Conservation (phyloP, 2,329 filamentous ascomycete genomes). For the Acephala macrosclerotiorum region DNA sequence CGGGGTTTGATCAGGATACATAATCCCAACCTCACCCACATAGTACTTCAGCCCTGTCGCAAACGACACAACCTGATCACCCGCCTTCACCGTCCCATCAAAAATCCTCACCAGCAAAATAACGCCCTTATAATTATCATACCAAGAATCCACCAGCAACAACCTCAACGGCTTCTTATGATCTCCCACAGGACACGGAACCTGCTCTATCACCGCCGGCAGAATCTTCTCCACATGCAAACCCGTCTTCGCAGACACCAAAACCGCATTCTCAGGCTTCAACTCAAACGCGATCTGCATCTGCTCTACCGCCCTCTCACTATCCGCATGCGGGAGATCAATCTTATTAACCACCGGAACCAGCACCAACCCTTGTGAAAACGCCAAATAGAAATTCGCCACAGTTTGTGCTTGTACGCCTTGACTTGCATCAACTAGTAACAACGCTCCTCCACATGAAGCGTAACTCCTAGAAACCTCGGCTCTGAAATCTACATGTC, state of each 20-base stretch:
- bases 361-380: slow-evolving; percentile 85
- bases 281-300: slow-evolving; percentile 88
- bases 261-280: slow-evolving; percentile 74
- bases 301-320: slow-evolving; percentile 85
- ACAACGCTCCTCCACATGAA: slow-evolving; percentile 89
- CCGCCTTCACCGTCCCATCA: slow-evolving; percentile 82
- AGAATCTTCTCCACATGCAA: slow-evolving; percentile 85
- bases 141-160: slow-evolving; percentile 97
- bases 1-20: slow-evolving; percentile 87
- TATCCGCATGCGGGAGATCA: slow-evolving; percentile 87
- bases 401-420: slow-evolving; percentile 98
- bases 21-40: slow-evolving; percentile 95
- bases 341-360: slow-evolving; percentile 98
- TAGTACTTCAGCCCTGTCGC: slow-evolving; percentile 89
- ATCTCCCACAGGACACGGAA: slow-evolving; percentile 83
- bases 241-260: slow-evolving; percentile 94
- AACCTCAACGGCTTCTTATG: slow-evolving; percentile 76
- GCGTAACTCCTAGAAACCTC: slow-evolving; percentile 97
- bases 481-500: slow-evolving; percentile 96
- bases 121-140: slow-evolving; percentile 94
- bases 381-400: slow-evolving; percentile 97
- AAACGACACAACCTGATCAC: slow-evolving; percentile 87
- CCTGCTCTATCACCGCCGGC: slow-evolving; percentile 83
- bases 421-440: slow-evolving; percentile 95
- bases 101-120: slow-evolving; percentile 91